Evolutionary conservation across 2,329 filamentous ascomycete species (phyloP).

Genomic region (Cercospora zeae-maydis): DNA sequence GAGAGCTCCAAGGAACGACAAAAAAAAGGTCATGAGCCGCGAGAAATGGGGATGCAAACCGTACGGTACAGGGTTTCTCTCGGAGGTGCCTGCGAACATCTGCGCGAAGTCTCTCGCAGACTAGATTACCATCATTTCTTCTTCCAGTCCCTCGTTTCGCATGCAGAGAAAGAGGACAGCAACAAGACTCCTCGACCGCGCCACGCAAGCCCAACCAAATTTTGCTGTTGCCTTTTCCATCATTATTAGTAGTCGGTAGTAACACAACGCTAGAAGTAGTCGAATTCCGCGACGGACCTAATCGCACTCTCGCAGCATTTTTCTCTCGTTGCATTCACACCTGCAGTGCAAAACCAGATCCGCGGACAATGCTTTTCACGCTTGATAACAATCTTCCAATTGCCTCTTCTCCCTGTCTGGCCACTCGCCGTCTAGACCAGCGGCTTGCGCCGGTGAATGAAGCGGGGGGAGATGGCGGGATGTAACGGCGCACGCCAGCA

Average conservation of each 20-base stretch:
- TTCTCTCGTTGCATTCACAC: not conserved
- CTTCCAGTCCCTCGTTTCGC: slow-evolving; percentile 4
- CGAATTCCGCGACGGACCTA: not conserved
- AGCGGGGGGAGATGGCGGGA: not conserved
- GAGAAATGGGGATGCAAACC: not conserved
- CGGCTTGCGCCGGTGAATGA: not conserved
- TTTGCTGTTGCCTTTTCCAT: not conserved
- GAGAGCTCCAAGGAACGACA: not conserved
- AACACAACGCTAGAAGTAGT: slow-evolving; percentile 7
- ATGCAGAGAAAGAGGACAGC: not conserved
- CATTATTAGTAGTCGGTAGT: slow-evolving; percentile 7
- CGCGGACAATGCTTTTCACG: not conserved
- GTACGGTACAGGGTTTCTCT: not conserved
- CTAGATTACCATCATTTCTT: slow-evolving; percentile 6
- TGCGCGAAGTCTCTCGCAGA: not conserved
- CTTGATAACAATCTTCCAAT: not conserved
- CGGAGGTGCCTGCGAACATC: not conserved
- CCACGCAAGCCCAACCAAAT: not conserved
- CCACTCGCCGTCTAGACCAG: not conserved
- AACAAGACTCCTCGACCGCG: slow-evolving; percentile 1
- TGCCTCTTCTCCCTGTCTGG: not conserved
- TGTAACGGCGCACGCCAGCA: not conserved
- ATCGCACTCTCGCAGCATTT: not conserved
- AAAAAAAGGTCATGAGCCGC: not conserved
- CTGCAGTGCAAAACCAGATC: not conserved